A percentile compares a stretch with the other conserved stretches of the same genome.
These are phyloP conservation scores for Rhodosporidiobolus odoratus DNA, from an alignment of 768 basidiomycete species.

Conservation along the genomic window DNA sequence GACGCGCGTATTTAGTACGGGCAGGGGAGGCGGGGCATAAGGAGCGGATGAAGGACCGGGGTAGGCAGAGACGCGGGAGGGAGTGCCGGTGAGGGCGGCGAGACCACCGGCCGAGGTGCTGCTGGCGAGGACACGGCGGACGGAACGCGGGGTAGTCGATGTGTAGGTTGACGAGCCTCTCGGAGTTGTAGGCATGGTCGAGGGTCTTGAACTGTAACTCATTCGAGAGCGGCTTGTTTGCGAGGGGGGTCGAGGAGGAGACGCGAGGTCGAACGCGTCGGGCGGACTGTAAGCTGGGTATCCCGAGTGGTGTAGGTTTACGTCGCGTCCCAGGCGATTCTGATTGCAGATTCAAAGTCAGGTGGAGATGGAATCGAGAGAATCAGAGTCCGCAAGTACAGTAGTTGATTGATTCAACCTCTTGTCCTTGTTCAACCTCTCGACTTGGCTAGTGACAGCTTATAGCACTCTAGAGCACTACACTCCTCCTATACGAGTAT, in stretches of 20 bases:
- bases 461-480: no score
- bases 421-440: no score
- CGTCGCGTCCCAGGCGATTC: no score
- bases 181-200: constrained; percentile 12
- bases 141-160: constrained; percentile 7
- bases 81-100: background rate
- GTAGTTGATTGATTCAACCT: no score
- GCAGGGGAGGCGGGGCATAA: no score
- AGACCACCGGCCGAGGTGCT: background rate
- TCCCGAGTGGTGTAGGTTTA: no score
- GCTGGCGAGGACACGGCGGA: constrained; percentile 9
- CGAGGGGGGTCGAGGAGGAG: background rate
- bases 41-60: background rate
- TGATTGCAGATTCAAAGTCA: no score
- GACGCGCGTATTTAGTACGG: constrained; percentile 6
- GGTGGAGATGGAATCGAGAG: no score
- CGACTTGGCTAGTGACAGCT: background rate
- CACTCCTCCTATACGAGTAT: no score
- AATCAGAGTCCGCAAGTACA: no score
- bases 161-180: background rate
- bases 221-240: background rate
- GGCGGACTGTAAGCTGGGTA: no score
- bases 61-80: background rate
- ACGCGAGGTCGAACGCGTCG: background rate
- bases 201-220: background rate